Evolutionary conservation across 2,329 filamentous ascomycete species (phyloP).

Genomic region (Botrytis porri): DNA sequence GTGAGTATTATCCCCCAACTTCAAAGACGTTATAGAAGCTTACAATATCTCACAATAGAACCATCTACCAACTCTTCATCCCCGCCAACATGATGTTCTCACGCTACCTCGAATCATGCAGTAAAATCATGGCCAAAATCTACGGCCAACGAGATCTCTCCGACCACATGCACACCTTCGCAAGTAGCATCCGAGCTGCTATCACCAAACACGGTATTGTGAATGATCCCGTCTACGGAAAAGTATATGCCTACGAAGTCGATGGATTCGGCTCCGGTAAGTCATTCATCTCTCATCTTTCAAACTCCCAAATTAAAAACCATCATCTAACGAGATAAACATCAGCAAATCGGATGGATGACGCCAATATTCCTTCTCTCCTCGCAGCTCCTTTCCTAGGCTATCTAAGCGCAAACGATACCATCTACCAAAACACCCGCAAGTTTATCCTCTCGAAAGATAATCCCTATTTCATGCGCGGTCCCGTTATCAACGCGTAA

Average conservation of each 20-base stretch:
- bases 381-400: slow-evolving; percentile 63
- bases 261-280: slow-evolving; percentile 62
- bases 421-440: slow-evolving; percentile 74
- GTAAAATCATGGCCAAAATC: slow-evolving; percentile 51
- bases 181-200: slow-evolving; percentile 61
- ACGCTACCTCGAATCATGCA: slow-evolving; percentile 54
- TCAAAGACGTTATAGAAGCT: neutral
- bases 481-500: slow-evolving; percentile 54
- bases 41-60: slow-evolving; percentile 23
- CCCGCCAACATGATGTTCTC: slow-evolving; percentile 87
- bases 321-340: slow-evolving; percentile 29
- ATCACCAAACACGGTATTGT: slow-evolving; percentile 72
- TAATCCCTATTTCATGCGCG: slow-evolving; percentile 72
- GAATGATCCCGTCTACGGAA: slow-evolving; percentile 56
- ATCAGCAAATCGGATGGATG: slow-evolving; percentile 61
- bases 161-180: slow-evolving; percentile 54
- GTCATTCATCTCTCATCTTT: slow-evolving; percentile 33
- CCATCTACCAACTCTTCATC: slow-evolving; percentile 81
- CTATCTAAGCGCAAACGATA: slow-evolving; percentile 56
- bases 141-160: slow-evolving; percentile 51
- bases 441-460: slow-evolving; percentile 70
- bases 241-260: slow-evolving; percentile 75
- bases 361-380: slow-evolving; percentile 67
- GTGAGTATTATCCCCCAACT: slow-evolving; percentile 37
- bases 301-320: too few species aligned